Evolutionary conservation across 1,139 yeast species (phyloP).

Genomic region (Entelexis sorbosivorans): DNA sequence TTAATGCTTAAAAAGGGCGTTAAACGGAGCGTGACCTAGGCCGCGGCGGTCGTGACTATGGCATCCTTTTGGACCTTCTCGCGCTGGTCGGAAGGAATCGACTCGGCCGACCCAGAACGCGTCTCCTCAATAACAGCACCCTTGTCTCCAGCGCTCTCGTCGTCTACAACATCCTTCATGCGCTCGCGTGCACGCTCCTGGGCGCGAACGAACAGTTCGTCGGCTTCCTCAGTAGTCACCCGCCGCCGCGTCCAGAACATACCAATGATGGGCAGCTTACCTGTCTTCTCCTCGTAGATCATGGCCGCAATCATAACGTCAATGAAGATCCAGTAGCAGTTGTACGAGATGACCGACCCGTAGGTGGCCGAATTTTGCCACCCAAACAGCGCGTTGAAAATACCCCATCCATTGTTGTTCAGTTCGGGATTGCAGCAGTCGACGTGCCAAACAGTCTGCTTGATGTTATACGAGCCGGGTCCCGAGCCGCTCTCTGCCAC

Average conservation of each 20-base stretch:
- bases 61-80: not conserved
- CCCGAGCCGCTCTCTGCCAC: conserved; percentile 85
- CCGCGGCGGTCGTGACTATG: not conserved
- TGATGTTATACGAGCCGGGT: conserved; percentile 84
- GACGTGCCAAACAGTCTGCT: conserved; percentile 83
- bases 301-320: conserved; percentile 42
- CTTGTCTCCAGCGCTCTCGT: not conserved
- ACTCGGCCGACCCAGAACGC: not conserved
- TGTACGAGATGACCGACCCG: conserved; percentile 75
- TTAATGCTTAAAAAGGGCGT: too few relatives aligned
- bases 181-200: conserved; percentile 17
- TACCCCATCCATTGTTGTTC: conserved; percentile 85
- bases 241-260: conserved; percentile 24
- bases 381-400: conserved; percentile 81
- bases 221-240: conserved; percentile 26
- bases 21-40: not conserved
- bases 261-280: conserved; percentile 24
- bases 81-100: not conserved
- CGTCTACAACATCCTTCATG: conserved; percentile 4
- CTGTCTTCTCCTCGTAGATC: conserved; percentile 48
- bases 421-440: conserved; percentile 84
- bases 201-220: conserved; percentile 28
- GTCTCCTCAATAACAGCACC: conserved; percentile 2
- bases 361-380: conserved; percentile 95
- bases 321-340: conserved; percentile 61